Conservation (phyloP, 768 basidiomycete species). For the Trametes punicea region DNA sequence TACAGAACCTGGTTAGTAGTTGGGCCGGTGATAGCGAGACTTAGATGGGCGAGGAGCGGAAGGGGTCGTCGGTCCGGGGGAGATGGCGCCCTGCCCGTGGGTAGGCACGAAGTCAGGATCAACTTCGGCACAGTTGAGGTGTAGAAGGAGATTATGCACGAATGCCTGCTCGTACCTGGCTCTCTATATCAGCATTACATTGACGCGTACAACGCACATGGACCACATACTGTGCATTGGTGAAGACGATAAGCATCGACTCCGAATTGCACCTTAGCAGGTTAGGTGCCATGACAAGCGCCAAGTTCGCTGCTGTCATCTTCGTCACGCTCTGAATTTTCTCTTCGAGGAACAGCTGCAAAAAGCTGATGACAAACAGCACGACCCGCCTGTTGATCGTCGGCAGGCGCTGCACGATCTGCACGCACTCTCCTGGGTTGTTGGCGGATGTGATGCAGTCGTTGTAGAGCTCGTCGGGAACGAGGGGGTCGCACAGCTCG, state of each 20-base stretch:
- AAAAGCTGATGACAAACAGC: constrained; percentile 84
- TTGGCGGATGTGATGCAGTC: constrained; percentile 73
- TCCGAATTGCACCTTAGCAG: constrained; percentile 82
- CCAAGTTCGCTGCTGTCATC: constrained; percentile 88
- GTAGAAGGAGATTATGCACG: constrained; percentile 77
- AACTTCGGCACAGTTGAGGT: constrained; percentile 72
- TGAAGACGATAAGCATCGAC: constrained; percentile 86
- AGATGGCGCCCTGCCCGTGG: constrained; percentile 75
- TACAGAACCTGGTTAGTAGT: constrained; percentile 13
- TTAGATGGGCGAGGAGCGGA: constrained; percentile 16
- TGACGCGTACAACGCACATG: not conserved
- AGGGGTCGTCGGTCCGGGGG: constrained; percentile 31
- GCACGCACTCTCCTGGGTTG: constrained; percentile 66
- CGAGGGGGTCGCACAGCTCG: constrained; percentile 87
- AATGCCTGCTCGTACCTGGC: constrained; percentile 83
- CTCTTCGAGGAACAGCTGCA: constrained; percentile 84
- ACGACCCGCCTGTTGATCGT: constrained; percentile 85
- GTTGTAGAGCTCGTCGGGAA: constrained; percentile 90
- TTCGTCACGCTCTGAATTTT: constrained; percentile 70
- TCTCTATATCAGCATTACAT: not conserved
- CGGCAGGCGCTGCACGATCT: constrained; percentile 74
- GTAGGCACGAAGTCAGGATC: constrained; percentile 74
- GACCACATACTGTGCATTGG: constrained; percentile 77
- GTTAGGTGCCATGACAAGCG: constrained; percentile 91
- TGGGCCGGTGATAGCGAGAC: constrained; percentile 12